Conservation (phyloP, 2,329 filamentous ascomycete species). For the Bertia moriformis region DNA sequence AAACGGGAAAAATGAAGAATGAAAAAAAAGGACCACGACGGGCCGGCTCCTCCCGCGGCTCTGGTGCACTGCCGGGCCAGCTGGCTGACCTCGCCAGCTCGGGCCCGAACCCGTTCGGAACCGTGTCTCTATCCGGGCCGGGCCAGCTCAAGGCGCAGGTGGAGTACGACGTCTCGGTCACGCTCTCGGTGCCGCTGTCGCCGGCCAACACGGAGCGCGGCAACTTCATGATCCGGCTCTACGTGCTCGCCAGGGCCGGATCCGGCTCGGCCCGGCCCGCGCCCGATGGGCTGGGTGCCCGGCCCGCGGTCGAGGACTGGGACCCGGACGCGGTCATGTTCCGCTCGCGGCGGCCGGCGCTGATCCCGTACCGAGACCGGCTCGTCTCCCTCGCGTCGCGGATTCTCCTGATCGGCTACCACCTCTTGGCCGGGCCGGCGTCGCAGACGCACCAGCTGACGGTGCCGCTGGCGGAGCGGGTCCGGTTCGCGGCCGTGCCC, state of each 20-base stretch:
- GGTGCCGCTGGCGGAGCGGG: conserved; percentile 59
- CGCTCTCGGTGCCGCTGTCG: conserved; percentile 65
- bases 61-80: background rate
- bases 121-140: conserved; percentile 26
- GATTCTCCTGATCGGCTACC: conserved; percentile 50
- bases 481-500: conserved; percentile 45
- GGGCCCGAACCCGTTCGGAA: conserved; percentile 34
- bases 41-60: background rate
- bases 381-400: conserved; percentile 48
- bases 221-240: conserved; percentile 87
- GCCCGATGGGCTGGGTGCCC: conserved; percentile 9
- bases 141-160: conserved; percentile 58
- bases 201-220: conserved; percentile 61
- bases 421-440: conserved; percentile 48
- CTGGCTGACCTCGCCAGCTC: conserved; percentile 15
- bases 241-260: conserved; percentile 39
- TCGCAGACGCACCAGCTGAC: conserved; percentile 47
- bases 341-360: conserved; percentile 56
- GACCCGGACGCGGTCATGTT: conserved; percentile 31
- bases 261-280: conserved; percentile 13
- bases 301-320: conserved; percentile 14
- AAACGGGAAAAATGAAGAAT: background rate
- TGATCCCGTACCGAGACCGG: conserved; percentile 66
- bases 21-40: background rate
- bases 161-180: conserved; percentile 69